A percentile compares a stretch with the other conserved stretches of the same genome.
phyloP scores from a whole-genome alignment of 768 basidiomycete species.

The Gloeopeniophorella convolvens region DNA sequence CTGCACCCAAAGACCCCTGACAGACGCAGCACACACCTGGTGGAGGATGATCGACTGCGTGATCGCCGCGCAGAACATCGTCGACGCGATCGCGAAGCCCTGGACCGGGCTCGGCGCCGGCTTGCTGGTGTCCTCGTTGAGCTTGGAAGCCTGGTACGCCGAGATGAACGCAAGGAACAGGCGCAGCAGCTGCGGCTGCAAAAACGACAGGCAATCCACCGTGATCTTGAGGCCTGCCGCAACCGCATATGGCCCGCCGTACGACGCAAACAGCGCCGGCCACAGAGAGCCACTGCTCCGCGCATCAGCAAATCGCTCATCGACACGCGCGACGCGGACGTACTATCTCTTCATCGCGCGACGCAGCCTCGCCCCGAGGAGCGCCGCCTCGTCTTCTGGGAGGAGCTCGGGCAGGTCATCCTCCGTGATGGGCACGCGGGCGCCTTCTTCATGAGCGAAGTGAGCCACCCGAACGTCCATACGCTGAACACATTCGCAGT shows the following conservation, averaged over 20 bases:
- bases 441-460: conserved; percentile 65
- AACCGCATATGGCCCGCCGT: conserved; percentile 65
- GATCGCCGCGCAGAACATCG: conserved; percentile 81
- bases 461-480: conserved; percentile 87
- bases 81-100: conserved; percentile 68
- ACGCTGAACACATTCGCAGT: conserved; percentile 78
- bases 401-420: conserved; percentile 77
- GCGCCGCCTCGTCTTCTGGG: conserved; percentile 59
- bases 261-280: conserved; percentile 68
- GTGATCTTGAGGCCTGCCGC: conserved; percentile 63
- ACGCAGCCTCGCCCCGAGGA: conserved; percentile 57
- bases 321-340: conserved; percentile 23
- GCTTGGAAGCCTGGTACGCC: conserved; percentile 53
- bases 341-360: conserved; percentile 58
- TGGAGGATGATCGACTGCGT: conserved; percentile 74
- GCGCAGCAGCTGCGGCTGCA: conserved; percentile 83
- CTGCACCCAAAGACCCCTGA: too few relatives aligned
- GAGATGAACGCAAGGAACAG: conserved; percentile 78
- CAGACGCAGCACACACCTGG: conserved; percentile 42
- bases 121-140: conserved; percentile 24
- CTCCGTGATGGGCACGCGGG: conserved; percentile 64
- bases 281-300: conserved; percentile 52
- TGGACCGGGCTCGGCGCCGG: conserved; percentile 37
- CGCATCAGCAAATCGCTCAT: background rate
- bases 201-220: conserved; percentile 76